Evolutionary conservation across 2,329 filamentous ascomycete species (phyloP), one percentile per base, ranked within the genome.

Genomic region (Diaporthe australafricana): DNA sequence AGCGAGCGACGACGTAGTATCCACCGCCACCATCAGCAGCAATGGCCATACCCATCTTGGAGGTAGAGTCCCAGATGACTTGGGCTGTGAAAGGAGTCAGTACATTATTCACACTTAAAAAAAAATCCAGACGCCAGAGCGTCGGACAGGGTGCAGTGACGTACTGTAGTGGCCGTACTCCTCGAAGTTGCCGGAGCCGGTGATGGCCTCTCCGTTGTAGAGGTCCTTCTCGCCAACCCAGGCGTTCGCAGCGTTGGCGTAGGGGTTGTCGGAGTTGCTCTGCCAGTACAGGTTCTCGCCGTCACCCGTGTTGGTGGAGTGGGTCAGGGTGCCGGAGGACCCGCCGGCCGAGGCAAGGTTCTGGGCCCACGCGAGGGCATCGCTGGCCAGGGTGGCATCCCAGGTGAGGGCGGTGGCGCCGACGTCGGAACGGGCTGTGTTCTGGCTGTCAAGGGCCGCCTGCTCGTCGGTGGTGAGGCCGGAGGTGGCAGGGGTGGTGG

Each of bases 221-320:
- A 62, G 56, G 42, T 52, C 42, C 71, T 70, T 72, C 71, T 76
- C 75, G 4, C 67, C 72, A 0, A 75, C 63, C 75, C 75, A 76
- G 17, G 71, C 57, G 45, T 68, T 56, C 20, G 74, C 70, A 1
- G 74, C 73, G 22, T 73, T 70, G 42, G 50, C 45, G 38, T 68
- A 73, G 25, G 72, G 73, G 17, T 38, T 45, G 56, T 35, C 40
- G 20, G 57, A 48, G 32, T 62, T 45, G 30, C 70, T 72, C 60
- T 73, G 69, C 72, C 72, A 75, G 74, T 74, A 75, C 70, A 75
- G 56, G 70, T 75, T 75, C 74, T 75, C 74, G 30, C 74, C 74
- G n/a, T 71, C 56, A 11, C 35, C 32, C 12, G 57, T 72, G 53
- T 42, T 47, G 32, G 52, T 35, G 16, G 65, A 55, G 65, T 73